Conservation (phyloP, 805 yeast genomes). For the Ascoidea rubescens region DNA sequence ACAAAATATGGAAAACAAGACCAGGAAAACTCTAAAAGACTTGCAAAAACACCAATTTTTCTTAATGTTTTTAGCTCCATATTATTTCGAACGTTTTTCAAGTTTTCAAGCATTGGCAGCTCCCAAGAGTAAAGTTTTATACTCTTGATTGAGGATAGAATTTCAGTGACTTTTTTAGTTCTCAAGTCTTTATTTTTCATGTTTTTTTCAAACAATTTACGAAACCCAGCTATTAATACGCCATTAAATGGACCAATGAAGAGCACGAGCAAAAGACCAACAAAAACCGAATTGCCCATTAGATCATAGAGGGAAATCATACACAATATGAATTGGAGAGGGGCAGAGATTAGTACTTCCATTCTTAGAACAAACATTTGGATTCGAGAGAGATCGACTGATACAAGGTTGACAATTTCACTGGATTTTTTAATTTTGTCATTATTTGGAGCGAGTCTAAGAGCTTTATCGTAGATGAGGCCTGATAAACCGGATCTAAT, state of each 20-base stretch:
- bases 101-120: constrained; percentile 39
- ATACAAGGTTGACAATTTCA: constrained; percentile 64
- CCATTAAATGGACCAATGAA: constrained; percentile 48
- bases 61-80: constrained; percentile 38
- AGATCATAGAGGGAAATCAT: constrained; percentile 38
- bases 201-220: constrained; percentile 34
- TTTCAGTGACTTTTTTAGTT: constrained; percentile 44
- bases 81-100: constrained; percentile 40
- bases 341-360: constrained; percentile 43
- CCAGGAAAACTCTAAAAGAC: constrained; percentile 43
- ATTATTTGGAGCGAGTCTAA: constrained; percentile 53
- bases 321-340: constrained; percentile 39
- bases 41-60: constrained; percentile 33
- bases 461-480: constrained; percentile 58
- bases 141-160: constrained; percentile 44
- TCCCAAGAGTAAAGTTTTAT: constrained; percentile 65
- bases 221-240: constrained; percentile 28
- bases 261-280: constrained; percentile 38
- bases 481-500: constrained; percentile 52
- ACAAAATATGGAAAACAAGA: constrained; percentile 51
- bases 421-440: constrained; percentile 52
- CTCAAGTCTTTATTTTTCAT: constrained; percentile 52
- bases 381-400: constrained; percentile 60
- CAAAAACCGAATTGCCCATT: constrained; percentile 43
- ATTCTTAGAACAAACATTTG: constrained; percentile 44